phyloP scores from a whole-genome alignment of 495 filamentous ascomycete genomes.

The Staphylotrichum longicolle region DNA sequence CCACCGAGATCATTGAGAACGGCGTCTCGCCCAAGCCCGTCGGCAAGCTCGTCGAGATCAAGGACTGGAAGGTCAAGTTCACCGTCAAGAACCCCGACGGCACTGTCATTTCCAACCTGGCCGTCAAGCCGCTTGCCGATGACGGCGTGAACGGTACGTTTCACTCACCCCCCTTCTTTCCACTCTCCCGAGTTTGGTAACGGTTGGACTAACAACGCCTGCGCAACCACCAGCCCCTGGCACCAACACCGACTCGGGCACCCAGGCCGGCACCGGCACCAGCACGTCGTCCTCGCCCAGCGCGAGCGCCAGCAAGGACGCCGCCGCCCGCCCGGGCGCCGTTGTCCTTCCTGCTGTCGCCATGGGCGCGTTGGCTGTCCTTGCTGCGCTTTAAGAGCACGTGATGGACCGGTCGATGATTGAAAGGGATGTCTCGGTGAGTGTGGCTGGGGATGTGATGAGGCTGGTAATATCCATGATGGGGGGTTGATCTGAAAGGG shows the following conservation, averaged over 20 bases:
- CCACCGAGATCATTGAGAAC: constrained; percentile 53
- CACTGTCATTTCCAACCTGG: constrained; percentile 35
- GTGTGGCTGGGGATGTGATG: no score
- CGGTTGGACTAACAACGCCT: no score
- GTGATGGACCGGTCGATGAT: no score
- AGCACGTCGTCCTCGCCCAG: constrained; percentile 3
- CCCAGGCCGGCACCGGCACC: constrained; percentile 5
- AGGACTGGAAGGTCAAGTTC: constrained; percentile 42
- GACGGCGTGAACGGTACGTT: constrained; percentile 40
- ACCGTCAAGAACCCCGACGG: constrained; percentile 43
- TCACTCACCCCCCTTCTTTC: constrained; percentile 7
- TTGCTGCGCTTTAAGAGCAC: constrained; percentile 25
- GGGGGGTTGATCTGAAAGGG: no score
- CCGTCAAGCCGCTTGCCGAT: constrained; percentile 43
- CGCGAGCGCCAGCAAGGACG: constrained; percentile 21
- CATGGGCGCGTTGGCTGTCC: constrained; percentile 30
- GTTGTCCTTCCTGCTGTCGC: constrained; percentile 22
- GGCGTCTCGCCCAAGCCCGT: constrained; percentile 45
- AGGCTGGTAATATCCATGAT: no score
- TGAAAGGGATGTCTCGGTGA: no score
- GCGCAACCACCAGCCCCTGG: constrained; percentile 24
- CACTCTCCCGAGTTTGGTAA: not conserved
- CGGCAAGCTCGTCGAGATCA: constrained; percentile 44
- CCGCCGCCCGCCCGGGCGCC: constrained; percentile 16
- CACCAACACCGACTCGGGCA: constrained; percentile 19